Evolutionary conservation across 1,139 yeast species (phyloP).

Genomic region (Saccharomyces hybrid): DNA sequence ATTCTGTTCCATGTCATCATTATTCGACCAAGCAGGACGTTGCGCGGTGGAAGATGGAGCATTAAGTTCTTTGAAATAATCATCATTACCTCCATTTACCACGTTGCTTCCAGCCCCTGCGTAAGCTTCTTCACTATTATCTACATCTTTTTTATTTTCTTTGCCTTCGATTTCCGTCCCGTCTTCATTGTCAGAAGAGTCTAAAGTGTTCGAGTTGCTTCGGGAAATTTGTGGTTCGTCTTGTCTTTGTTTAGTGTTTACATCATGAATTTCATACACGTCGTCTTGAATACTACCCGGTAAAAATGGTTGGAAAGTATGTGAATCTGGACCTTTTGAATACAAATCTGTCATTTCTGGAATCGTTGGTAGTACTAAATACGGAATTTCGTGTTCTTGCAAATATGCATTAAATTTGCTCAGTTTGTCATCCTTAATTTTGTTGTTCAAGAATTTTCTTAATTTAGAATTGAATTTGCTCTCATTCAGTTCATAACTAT

Average conservation of each 20-base stretch:
- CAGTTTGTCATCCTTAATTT: slow-evolving; percentile 13
- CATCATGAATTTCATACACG: slow-evolving; percentile 53
- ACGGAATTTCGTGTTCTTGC: slow-evolving; percentile 23
- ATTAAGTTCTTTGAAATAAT: slow-evolving; percentile 17
- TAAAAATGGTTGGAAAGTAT: slow-evolving; percentile 49
- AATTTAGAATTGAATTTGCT: slow-evolving; percentile 40
- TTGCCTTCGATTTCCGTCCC: slow-evolving; percentile 4
- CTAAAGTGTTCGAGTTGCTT: not conserved
- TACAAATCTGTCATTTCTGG: slow-evolving; percentile 53
- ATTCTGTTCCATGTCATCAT: slow-evolving; percentile 25
- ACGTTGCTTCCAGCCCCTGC: slow-evolving; percentile 1
- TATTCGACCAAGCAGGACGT: slow-evolving; percentile 22
- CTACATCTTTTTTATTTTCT: slow-evolving; percentile 2
- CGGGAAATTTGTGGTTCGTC: slow-evolving; percentile 6
- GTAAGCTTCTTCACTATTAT: slow-evolving; percentile 8
- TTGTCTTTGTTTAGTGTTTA: slow-evolving; percentile 26
- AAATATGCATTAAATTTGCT: slow-evolving; percentile 15
- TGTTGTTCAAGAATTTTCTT: slow-evolving; percentile 37
- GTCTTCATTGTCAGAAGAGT: slow-evolving; percentile 2
- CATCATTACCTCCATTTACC: slow-evolving; percentile 4
- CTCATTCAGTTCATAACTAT: slow-evolving; percentile 82
- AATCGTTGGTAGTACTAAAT: slow-evolving; percentile 48
- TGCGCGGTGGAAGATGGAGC: slow-evolving; percentile 22
- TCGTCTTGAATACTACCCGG: slow-evolving; percentile 56
- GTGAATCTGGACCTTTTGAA: slow-evolving; percentile 49